phyloP scores from a whole-genome alignment of 768 basidiomycete species.

The Rhodocollybia butyracea region DNA sequence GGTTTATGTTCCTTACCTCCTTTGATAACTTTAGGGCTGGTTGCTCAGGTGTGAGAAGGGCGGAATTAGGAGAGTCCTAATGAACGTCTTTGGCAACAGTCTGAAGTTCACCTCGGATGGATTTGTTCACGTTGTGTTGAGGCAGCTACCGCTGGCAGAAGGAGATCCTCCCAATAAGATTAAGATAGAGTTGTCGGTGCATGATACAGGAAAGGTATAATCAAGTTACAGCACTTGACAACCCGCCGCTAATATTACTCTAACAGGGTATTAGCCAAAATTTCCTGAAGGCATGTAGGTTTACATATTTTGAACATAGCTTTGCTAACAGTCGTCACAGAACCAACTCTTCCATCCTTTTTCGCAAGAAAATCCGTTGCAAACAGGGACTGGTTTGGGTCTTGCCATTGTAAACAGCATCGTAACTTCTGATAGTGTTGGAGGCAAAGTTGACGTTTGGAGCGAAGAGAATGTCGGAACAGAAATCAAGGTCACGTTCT shows the following conservation, averaged over 20 bases:
- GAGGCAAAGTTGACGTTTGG: conserved; percentile 92
- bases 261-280: conserved; percentile 83
- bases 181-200: conserved; percentile 79
- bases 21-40: conserved; percentile 63
- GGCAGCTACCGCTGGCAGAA: conserved; percentile 60
- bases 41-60: conserved; percentile 85
- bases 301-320: neutral
- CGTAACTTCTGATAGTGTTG: conserved; percentile 77
- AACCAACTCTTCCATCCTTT: conserved; percentile 97
- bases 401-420: conserved; percentile 95
- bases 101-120: conserved; percentile 91
- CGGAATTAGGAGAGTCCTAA: conserved; percentile 85
- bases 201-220: conserved; percentile 90
- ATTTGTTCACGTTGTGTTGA: conserved; percentile 81
- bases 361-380: conserved; percentile 93
- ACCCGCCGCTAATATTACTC: too few relatives aligned
- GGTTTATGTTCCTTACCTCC: neutral
- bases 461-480: conserved; percentile 89
- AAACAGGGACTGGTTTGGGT: conserved; percentile 90
- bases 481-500: conserved; percentile 84
- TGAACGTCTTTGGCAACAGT: conserved; percentile 95
- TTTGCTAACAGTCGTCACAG: conserved; percentile 29
- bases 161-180: conserved; percentile 56
- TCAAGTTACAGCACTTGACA: too few relatives aligned
- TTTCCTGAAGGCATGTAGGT: conserved; percentile 72